These are phyloP conservation scores for Crithidia fasciculata DNA, from an alignment of 208 protist genomes.

Conservation along the genomic window DNA sequence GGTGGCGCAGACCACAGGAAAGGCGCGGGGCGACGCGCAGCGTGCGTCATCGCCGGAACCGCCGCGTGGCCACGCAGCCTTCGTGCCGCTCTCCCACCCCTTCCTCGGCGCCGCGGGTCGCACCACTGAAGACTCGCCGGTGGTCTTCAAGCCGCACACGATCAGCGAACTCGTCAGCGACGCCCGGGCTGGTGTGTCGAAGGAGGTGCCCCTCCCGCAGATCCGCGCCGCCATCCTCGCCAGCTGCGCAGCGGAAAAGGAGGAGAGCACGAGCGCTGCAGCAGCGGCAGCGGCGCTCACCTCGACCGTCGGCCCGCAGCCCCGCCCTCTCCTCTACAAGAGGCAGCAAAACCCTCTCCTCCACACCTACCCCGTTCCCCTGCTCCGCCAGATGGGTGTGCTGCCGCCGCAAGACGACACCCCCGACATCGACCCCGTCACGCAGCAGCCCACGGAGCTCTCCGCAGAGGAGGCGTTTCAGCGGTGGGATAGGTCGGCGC, in stretches of 20 bases:
- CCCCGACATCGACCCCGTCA: conserved; percentile 30
- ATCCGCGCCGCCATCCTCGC: background rate
- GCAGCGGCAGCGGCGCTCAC: background rate
- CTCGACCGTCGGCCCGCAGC: conserved; percentile 21
- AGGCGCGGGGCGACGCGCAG: too few species aligned
- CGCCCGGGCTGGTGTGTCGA: conserved; percentile 3
- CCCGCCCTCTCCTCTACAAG: conserved; percentile 2
- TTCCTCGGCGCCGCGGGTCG: background rate
- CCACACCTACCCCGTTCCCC: conserved; percentile 41
- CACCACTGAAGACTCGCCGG: background rate
- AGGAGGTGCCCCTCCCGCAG: background rate
- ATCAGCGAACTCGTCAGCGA: conserved; percentile 24
- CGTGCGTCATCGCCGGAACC: too few species aligned
- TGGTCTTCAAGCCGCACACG: conserved; percentile 21
- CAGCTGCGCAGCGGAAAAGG: too few species aligned
- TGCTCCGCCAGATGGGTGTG: conserved; percentile 48
- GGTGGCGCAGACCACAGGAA: too few species aligned
- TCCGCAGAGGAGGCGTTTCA: conserved; percentile 43
- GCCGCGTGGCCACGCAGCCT: too few species aligned
- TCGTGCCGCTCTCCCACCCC: background rate
- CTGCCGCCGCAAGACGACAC: conserved; percentile 31
- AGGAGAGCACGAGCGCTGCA: too few species aligned
- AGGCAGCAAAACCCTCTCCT: conserved; percentile 42
- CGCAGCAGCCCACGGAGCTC: conserved; percentile 23
- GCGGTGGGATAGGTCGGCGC: conserved; percentile 1